Percentiles rank a stretch among this genome's conserved stretches.
phyloP scores from a whole-genome alignment of 805 yeast genomes.

The Lipomyces sp. region DNA sequence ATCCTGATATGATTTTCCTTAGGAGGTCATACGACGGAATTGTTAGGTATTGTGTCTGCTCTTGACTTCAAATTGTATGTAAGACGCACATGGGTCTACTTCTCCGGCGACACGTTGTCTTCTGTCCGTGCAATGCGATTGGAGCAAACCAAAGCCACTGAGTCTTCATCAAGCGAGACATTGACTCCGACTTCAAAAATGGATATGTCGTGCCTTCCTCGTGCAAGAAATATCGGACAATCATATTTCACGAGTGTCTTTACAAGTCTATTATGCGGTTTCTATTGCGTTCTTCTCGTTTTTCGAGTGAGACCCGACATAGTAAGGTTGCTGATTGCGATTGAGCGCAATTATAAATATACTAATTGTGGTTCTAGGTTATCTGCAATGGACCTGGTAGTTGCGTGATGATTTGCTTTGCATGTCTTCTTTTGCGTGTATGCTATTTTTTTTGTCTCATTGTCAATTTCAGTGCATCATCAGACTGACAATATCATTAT shows the following conservation, averaged over 20 bases:
- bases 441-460: neutral
- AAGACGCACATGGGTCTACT: constrained; percentile 39
- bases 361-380: constrained; percentile 30
- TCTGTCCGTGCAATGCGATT: constrained; percentile 35
- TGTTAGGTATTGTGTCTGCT: constrained; percentile 62
- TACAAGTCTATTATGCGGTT: constrained; percentile 45
- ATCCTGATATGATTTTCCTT: neutral
- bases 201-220: constrained; percentile 41
- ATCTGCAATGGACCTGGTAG: constrained; percentile 82
- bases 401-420: constrained; percentile 62
- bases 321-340: constrained; percentile 16
- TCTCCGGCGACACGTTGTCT: constrained; percentile 54
- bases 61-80: constrained; percentile 36
- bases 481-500: neutral
- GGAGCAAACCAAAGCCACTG: constrained; percentile 23
- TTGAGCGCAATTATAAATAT: neutral
- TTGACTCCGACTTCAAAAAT: constrained; percentile 22
- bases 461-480: constrained; percentile 4
- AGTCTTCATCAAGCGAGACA: constrained; percentile 24
- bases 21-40: constrained; percentile 26
- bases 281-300: constrained; percentile 35
- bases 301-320: constrained; percentile 41
- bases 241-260: constrained; percentile 45
- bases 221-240: constrained; percentile 66
- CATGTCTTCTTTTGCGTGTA: constrained; percentile 50